Base-by-base conservation (phyloP, 225 moss, liverwort and hornwort species). In the Takakia lepidozioides region DNA sequence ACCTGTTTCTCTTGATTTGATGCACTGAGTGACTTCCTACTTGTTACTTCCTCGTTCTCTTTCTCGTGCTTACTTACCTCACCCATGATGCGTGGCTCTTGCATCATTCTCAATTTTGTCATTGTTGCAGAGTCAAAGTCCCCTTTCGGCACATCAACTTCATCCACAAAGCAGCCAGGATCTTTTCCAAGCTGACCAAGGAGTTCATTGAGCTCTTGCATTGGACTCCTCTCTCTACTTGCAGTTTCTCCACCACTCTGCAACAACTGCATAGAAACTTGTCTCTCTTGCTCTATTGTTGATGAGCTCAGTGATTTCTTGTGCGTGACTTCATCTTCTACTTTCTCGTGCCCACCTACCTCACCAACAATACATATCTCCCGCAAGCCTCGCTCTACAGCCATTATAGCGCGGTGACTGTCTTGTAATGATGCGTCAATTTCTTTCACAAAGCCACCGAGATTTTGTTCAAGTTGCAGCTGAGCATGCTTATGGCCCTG, bases 161-260 rank as follows among this genome's bases (percentile, higher is more conserved):
- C 45, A 8, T 46, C 25, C 58, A 60, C 52, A 4, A 67, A 59
- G 25, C 51, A 55, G 39, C 62, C 20, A 37, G 67, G 43, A 38
- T 60, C 60, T 25, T 60, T 52, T 35, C 71, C 63, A 56, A 54
- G 25, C 32, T 75, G 61, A 19, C 58, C 19, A 15, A 39, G n/a
- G 17, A 40, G 40, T 11, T 40, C 40, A 19, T 19, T 40, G 40
- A 40, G 40, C 40, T 40, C 17, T 19, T n/a, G 10, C 15, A 19
- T 16, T n/a, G 40, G 40, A 16, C 40, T 19, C 15, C 40, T 40
- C 19, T 16, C 19, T 19, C 16, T 40, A 40, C 40, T 40, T 19
- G 40, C 40, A 39, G 19, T 10, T n/a, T 19, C 39, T 39, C 19
- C 39, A 40, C 11, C 2, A 8, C 16, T 40, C 7, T 40, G 10